Percentiles rank a stretch among this genome's conserved stretches.
These are phyloP conservation scores for Populus hybrid DNA, from an alignment of 441 rosid genomes.

Conservation along the genomic window DNA sequence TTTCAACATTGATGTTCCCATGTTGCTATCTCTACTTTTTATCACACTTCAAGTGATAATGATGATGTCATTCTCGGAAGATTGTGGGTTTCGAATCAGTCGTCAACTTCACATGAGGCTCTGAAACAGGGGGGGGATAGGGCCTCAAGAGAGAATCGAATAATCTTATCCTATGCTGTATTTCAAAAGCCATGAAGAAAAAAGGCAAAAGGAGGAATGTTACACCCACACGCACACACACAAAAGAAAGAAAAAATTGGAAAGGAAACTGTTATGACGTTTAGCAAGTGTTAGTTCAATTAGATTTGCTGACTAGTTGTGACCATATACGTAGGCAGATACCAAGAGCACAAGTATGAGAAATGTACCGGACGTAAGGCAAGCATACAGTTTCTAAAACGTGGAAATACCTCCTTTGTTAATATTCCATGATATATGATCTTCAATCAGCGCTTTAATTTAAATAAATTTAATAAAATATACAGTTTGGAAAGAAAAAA, in stretches of 20 bases:
- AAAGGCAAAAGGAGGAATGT: neutral
- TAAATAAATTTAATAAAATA: too few species aligned
- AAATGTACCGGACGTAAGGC: neutral
- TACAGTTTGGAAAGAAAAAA: too few species aligned
- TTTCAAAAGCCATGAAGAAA: neutral
- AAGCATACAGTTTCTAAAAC: neutral
- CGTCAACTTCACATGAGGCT: neutral
- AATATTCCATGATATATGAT: too few species aligned
- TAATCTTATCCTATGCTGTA: slow-evolving; percentile 8
- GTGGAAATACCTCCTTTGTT: too few species aligned
- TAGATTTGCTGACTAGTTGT: neutral
- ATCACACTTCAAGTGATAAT: neutral
- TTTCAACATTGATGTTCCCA: neutral
- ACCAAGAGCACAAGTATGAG: neutral
- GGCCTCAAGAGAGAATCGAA: neutral
- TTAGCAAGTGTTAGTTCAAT: neutral
- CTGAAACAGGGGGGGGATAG: neutral
- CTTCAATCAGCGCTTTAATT: too few species aligned
- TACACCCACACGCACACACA: too few species aligned
- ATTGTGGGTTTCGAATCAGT: neutral
- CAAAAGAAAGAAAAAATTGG: too few species aligned
- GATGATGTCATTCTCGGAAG: neutral
- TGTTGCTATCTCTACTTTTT: neutral
- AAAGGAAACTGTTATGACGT: neutral
- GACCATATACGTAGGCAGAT: neutral